A percentile compares a stretch with the other conserved stretches of the same genome.
These are phyloP conservation scores for Proliferodiscus dingleyae DNA, from an alignment of 2,329 filamentous ascomycete genomes.

Conservation along the genomic window DNA sequence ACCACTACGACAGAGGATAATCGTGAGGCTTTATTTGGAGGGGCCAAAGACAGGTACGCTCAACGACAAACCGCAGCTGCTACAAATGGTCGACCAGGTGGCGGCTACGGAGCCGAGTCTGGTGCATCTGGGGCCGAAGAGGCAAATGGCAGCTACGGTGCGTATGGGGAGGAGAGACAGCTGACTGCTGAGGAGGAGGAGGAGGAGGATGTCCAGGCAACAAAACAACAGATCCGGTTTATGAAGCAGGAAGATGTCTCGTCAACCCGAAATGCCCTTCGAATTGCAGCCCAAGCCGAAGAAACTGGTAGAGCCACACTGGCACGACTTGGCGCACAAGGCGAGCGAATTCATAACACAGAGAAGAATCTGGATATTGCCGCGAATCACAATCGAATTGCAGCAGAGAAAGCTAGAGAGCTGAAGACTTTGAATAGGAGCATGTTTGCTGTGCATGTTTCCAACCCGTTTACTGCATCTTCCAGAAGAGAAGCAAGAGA, in stretches of 20 bases:
- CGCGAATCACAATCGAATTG: conserved; percentile 67
- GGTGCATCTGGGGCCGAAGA: conserved; percentile 18
- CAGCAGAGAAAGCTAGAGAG: conserved; percentile 75
- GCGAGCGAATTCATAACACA: conserved; percentile 75
- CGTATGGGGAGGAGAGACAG: conserved; percentile 66
- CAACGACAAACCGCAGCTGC: conserved; percentile 21
- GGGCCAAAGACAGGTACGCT: conserved; percentile 32
- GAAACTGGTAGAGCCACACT: conserved; percentile 69
- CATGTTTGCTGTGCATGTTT: conserved; percentile 84
- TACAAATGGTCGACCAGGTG: conserved; percentile 20
- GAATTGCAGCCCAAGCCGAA: conserved; percentile 62
- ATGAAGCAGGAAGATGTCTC: conserved; percentile 74
- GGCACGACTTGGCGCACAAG: conserved; percentile 69
- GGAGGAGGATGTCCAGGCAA: conserved; percentile 65
- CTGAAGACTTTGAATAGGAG: conserved; percentile 80
- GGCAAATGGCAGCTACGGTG: conserved; percentile 37
- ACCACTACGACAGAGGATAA: conserved; percentile 44
- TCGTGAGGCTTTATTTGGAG: conserved; percentile 57
- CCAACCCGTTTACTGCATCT: conserved; percentile 71
- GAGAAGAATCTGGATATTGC: conserved; percentile 80
- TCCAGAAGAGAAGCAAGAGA: conserved; percentile 61
- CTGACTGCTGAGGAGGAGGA: conserved; percentile 74
- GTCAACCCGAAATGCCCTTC: conserved; percentile 65
- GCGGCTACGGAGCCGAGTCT: conserved; percentile 26
- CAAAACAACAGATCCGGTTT: conserved; percentile 69